Percentiles rank a stretch among this genome's conserved stretches.
These are phyloP conservation scores for Malus hybrid DNA, from an alignment of 331 rosid genomes.

Conservation along the genomic window DNA sequence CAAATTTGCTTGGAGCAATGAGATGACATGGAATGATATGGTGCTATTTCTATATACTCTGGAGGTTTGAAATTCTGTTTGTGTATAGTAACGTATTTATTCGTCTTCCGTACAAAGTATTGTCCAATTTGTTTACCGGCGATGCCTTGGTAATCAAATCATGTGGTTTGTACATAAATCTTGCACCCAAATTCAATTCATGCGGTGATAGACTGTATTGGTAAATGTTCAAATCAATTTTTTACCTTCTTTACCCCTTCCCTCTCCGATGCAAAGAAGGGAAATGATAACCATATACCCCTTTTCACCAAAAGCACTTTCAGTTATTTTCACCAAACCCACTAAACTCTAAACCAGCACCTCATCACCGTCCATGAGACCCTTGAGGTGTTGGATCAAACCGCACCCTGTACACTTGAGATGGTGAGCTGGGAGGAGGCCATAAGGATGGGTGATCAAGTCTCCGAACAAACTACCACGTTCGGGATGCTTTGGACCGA, in stretches of 20 bases:
- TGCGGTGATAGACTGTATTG: no score
- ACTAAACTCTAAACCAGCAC: constrained; percentile 33
- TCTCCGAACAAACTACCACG: constrained; percentile 74
- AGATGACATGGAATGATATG: constrained; percentile 31
- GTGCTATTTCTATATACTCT: neutral
- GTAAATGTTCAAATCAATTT: no score
- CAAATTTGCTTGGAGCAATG: constrained; percentile 78
- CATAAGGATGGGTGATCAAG: constrained; percentile 53
- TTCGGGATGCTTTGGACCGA: constrained; percentile 85
- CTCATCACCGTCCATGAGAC: constrained; percentile 61
- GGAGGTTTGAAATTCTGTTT: neutral
- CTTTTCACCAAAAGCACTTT: no score
- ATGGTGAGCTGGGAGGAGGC: constrained; percentile 76
- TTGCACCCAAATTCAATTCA: no score
- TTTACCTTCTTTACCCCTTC: no score
- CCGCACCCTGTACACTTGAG: constrained; percentile 41
- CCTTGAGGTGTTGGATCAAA: constrained; percentile 63
- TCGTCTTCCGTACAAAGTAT: neutral
- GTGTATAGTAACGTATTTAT: neutral
- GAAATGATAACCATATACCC: no score
- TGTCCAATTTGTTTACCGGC: neutral
- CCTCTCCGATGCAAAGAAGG: no score
- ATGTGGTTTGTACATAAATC: no score
- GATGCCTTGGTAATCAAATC: no score
- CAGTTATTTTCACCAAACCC: no score